Evolutionary conservation across 2,329 filamentous ascomycete species (phyloP).

Genomic region (Phialophora tarda): DNA sequence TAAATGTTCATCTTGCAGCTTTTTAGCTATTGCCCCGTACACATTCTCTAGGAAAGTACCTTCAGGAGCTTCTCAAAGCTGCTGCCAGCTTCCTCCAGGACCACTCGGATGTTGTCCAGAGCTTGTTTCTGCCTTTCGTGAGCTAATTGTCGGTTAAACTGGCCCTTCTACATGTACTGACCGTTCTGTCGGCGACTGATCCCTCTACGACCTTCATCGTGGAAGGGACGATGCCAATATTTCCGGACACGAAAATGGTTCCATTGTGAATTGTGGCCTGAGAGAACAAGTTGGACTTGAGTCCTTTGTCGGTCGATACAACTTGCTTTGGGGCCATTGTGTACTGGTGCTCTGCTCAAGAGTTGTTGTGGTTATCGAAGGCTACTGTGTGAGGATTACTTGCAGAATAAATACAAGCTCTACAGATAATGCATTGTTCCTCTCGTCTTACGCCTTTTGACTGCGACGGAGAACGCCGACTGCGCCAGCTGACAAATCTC

Average conservation of each 20-base stretch:
- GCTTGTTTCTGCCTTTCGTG: slow-evolving; percentile 26
- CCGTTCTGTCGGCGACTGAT: slow-evolving; percentile 39
- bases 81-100: slow-evolving; percentile 66
- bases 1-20: slow-evolving; percentile 60
- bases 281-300: slow-evolving; percentile 40
- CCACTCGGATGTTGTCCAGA: slow-evolving; percentile 59
- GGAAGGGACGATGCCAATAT: slow-evolving; percentile 38
- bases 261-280: slow-evolving; percentile 42
- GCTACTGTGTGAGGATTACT: neutral
- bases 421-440: neutral
- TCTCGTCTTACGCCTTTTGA: slow-evolving; percentile 5
- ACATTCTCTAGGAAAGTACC: slow-evolving; percentile 45
- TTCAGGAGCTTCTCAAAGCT: slow-evolving; percentile 68
- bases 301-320: slow-evolving; percentile 36
- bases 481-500: slow-evolving; percentile 9
- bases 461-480: neutral
- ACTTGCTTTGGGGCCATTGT: slow-evolving; percentile 37
- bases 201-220: slow-evolving; percentile 39
- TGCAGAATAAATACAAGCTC: neutral
- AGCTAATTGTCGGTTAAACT: neutral
- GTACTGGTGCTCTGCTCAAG: neutral
- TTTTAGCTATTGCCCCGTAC: neutral
- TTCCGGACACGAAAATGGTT: slow-evolving; percentile 41
- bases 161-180: slow-evolving; percentile 14
- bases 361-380: neutral